Conservation (phyloP, 2,329 filamentous ascomycete species). For the Calonectria fujianensis region DNA sequence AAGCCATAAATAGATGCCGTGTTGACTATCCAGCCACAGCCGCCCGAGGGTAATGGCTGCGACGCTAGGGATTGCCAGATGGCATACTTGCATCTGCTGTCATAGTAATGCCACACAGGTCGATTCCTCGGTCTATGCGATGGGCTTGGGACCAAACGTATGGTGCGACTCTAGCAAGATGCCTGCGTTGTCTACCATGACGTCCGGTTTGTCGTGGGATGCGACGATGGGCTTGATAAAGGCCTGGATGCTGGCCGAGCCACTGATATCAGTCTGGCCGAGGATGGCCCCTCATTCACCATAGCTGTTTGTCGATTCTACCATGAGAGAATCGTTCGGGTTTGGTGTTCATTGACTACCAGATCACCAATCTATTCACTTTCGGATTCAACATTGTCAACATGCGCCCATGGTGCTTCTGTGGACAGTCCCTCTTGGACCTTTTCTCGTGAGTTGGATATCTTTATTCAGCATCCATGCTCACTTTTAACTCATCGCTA, state of each 20-base stretch:
- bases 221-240: background rate
- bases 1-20: conserved; percentile 11
- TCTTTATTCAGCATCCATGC: no score
- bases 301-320: no score
- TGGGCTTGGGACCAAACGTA: conserved; percentile 8
- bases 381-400: no score
- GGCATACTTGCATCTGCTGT: background rate
- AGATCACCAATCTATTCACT: no score
- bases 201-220: background rate
- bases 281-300: no score
- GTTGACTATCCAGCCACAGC: conserved; percentile 24
- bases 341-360: no score
- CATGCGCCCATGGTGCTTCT: no score
- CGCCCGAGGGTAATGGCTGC: background rate
- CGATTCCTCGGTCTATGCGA: background rate
- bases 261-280: background rate
- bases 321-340: no score
- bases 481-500: no score
- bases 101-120: conserved; percentile 9
- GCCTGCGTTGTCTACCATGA: conserved; percentile 21
- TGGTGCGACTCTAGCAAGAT: conserved; percentile 11
- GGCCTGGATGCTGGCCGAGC: background rate
- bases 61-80: background rate
- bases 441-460: no score
- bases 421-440: no score